phyloP scores from a whole-genome alignment of 2,329 filamentous ascomycete species.

The Sclerotinia spermophila region DNA sequence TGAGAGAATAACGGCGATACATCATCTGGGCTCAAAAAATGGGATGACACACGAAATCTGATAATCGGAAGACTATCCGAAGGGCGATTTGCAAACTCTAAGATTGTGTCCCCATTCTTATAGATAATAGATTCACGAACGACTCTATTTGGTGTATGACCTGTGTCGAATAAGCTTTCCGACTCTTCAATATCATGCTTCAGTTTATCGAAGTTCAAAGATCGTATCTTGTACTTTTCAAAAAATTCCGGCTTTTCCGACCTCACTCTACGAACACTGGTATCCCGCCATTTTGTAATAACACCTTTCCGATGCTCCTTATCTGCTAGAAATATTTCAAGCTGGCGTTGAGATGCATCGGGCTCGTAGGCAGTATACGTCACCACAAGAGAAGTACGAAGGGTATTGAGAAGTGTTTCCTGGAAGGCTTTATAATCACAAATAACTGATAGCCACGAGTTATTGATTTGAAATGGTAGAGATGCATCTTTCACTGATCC shows the following conservation, averaged over 20 bases:
- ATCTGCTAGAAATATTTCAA: conserved; percentile 44
- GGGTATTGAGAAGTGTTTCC: conserved; percentile 42
- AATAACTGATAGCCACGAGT: conserved; percentile 40
- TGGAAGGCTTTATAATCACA: conserved; percentile 46
- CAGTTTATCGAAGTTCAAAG: conserved; percentile 46
- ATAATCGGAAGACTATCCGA: conserved; percentile 41
- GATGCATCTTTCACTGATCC: conserved; percentile 33
- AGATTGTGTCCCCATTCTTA: conserved; percentile 46
- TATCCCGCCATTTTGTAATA: conserved; percentile 46
- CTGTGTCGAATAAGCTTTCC: conserved; percentile 43
- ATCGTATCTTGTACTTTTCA: conserved; percentile 46
- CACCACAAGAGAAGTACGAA: conserved; percentile 42
- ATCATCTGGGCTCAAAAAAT: conserved; percentile 44
- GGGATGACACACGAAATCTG: conserved; percentile 51
- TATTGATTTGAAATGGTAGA: conserved; percentile 27
- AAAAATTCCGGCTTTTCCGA: conserved; percentile 46
- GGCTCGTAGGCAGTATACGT: conserved; percentile 47
- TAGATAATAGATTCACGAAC: conserved; percentile 45
- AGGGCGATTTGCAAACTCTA: conserved; percentile 49
- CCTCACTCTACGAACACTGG: conserved; percentile 43
- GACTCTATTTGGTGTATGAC: conserved; percentile 40
- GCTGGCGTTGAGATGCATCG: conserved; percentile 43
- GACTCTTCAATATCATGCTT: conserved; percentile 43
- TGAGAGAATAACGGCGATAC: conserved; percentile 50
- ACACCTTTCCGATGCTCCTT: conserved; percentile 43